Base-by-base conservation (phyloP, 495 filamentous ascomycete genomes). In the Daldinia childiae region DNA sequence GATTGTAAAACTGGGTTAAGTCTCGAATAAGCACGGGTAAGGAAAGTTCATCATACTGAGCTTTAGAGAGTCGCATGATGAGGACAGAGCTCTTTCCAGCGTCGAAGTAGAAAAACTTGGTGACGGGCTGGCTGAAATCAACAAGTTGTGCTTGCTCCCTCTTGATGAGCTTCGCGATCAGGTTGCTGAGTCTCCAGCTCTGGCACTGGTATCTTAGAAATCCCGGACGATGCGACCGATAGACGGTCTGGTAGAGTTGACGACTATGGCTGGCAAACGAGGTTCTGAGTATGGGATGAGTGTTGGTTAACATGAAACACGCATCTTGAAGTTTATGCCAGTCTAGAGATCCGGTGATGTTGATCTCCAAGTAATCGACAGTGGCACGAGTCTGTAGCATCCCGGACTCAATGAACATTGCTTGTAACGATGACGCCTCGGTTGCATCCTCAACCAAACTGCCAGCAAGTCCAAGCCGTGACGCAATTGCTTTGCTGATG, bases 71-170 rank as follows among this genome's bases (percentile, higher is more conserved):
- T 50, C 83, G 75, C 58, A 85, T 67, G 2, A 83, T 55, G 24
- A 85, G 78, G 0, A 76, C 68, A n/a, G 82, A 83, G 56, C 81
- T 82, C 72, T 82, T 84, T 34, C 80, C 76, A 0, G 77, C 83
- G 34, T 85, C 83, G 19, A 85, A 56, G 48, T 83, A 83, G 38
- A 73, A 78, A 66, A 85, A 85, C 57, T 82, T 84, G 15, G 83
- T 84, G 52, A 84, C 67, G 0, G 83, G 82, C 1, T 71, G 64
- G 56, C 78, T 76, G 34, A 84, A 84, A 8, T 78, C 77, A 30
- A 81, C 72, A 4, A 76, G 74, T 7, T 62, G 68, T 2, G 73
- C 55, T 34, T 81, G 79, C 15, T 85, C 83, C 64, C 81, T 80
- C 58, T 77, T 78, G 43, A 85, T 76, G 19, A 78, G 55, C 72